Evolutionary conservation across 345 rosid species (phyloP), one percentile per base, ranked within the genome.

Genomic region (Camelina neglecta): DNA sequence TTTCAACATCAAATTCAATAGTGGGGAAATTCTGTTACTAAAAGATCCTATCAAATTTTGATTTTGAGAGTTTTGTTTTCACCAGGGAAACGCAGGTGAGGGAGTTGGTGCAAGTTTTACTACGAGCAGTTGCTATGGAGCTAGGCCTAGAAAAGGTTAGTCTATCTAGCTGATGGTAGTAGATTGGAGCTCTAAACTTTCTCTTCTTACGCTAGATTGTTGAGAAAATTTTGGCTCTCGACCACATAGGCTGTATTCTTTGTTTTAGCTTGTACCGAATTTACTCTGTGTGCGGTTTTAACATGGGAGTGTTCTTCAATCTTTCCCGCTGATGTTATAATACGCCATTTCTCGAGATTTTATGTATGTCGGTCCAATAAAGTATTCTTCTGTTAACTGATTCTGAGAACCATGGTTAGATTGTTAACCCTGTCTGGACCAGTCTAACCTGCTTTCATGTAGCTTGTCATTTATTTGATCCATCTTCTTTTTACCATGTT

Each of bases 61-160:
- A 57, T 73, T 26, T 10, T 8, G 47, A 50, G n/a, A 13, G 51
- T 18, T 48, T 8, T 56, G n/a, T 73, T 66, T 59, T 73, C 69
- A 66, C 78, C 92, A 92, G 99, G 96, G 97, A 95, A 86, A 61
- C 73, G 24, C 81, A 81, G 79, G 89, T 92, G 49, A 87, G 99
- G 73, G 97, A 90, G 81, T 77, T 85, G 57, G 94, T 92, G 61
- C 92, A 83, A 73, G 85, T 84, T 55, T 75, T 90, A 74, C 86
- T 92, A 23, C 86, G 90, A 83, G 88, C 86, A 44, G 57, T 95
- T 51, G 78, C 89, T 0, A 76, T 72, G 15, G 97, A 89, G 80
- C 82, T 95, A 44, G 85, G 84, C n/a, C 85, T 95, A 6, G 88
- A 77, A 75, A 89, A 83, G 84, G 72, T 83, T 50, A 74, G 78